These are phyloP conservation scores for Sarocladiaceae sp. DNA, from an alignment of 2,329 filamentous ascomycete genomes.

Conservation along the genomic window DNA sequence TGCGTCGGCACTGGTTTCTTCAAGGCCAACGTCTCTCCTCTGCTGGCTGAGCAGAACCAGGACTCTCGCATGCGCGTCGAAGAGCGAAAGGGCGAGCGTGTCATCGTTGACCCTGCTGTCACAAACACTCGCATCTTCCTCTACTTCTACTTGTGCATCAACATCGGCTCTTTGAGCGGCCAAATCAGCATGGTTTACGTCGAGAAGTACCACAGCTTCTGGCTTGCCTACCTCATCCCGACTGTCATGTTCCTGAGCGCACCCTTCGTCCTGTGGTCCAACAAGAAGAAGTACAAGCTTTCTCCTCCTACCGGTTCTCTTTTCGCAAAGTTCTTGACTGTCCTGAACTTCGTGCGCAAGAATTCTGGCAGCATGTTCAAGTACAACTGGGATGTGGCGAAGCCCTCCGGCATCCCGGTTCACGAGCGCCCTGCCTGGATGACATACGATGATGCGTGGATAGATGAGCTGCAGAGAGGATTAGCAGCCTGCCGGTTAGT, in stretches of 20 bases:
- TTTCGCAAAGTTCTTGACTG: constrained; percentile 57
- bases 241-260: constrained; percentile 58
- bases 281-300: constrained; percentile 54
- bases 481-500: constrained; percentile 62
- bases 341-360: constrained; percentile 56
- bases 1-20: constrained; percentile 69
- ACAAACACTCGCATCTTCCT: constrained; percentile 65
- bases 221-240: constrained; percentile 63
- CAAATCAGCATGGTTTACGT: constrained; percentile 63
- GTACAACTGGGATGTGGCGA: constrained; percentile 61
- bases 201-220: constrained; percentile 72
- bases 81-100: constrained; percentile 52
- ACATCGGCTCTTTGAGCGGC: constrained; percentile 55
- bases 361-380: constrained; percentile 39
- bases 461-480: constrained; percentile 69
- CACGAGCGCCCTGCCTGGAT: constrained; percentile 61
- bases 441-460: constrained; percentile 78
- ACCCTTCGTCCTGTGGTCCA: constrained; percentile 54
- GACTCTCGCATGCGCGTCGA: constrained; percentile 52
- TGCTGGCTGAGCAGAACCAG: constrained; percentile 65
- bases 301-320: constrained; percentile 67
- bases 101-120: constrained; percentile 63
- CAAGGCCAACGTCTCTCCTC: constrained; percentile 71
- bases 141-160: constrained; percentile 54
- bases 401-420: constrained; percentile 56